Percentiles rank a stretch among this genome's conserved stretches.
These are phyloP conservation scores for Aspergillus quadricinctus DNA, from an alignment of 2,329 filamentous ascomycete species.

Conservation along the genomic window DNA sequence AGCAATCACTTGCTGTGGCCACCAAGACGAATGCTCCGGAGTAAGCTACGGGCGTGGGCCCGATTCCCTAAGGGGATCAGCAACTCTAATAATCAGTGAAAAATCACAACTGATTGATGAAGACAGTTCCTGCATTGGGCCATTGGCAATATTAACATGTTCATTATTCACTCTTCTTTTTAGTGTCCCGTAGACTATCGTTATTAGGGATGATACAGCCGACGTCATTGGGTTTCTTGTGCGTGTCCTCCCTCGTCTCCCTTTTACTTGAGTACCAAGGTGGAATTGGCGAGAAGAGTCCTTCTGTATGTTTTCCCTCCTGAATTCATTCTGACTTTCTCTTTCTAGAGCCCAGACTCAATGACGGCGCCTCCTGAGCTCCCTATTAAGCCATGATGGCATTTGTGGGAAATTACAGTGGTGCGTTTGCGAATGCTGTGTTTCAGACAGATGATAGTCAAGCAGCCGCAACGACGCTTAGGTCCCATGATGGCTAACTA, in stretches of 20 bases:
- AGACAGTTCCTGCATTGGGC: constrained; percentile 19
- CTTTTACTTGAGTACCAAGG: background rate
- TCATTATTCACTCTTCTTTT: background rate
- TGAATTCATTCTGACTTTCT: background rate
- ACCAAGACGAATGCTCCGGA: constrained; percentile 1
- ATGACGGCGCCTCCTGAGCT: background rate
- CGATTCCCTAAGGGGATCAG: constrained; percentile 12
- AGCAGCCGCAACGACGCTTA: background rate
- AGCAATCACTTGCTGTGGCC: background rate
- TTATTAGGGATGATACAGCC: background rate
- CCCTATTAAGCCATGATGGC: background rate
- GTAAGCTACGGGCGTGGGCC: constrained; percentile 10
- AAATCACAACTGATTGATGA: constrained; percentile 1
- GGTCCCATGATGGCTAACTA: background rate
- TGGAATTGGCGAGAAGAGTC: background rate
- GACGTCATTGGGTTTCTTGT: background rate
- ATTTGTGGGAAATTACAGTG: constrained; percentile 20
- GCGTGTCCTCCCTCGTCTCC: background rate
- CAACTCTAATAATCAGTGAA: constrained; percentile 16
- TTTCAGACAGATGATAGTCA: constrained; percentile 6
- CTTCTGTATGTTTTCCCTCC: background rate
- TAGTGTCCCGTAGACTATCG: background rate
- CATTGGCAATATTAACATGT: background rate
- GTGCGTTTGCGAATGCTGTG: constrained; percentile 10
- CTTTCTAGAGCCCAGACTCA: background rate